Percentiles rank a stretch among this genome's conserved stretches.
phyloP scores from a whole-genome alignment of 345 rosid species.

The Ricinus communis region DNA sequence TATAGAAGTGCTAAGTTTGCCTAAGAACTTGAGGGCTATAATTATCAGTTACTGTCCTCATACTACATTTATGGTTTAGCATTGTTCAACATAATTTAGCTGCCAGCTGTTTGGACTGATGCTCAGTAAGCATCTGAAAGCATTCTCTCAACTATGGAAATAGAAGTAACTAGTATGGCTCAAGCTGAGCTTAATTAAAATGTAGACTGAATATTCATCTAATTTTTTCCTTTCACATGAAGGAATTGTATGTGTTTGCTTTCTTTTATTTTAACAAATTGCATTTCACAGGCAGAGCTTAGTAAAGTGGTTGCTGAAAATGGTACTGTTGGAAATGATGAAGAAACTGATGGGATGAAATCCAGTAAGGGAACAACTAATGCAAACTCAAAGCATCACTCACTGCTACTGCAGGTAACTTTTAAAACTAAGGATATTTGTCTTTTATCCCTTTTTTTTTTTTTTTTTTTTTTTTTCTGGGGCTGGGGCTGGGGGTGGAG shows the following conservation, averaged over 20 bases:
- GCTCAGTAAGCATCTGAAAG: no score
- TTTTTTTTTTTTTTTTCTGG: not conserved
- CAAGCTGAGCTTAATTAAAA: not conserved
- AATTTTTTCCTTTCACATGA: not conserved
- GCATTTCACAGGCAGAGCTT: conserved; percentile 65
- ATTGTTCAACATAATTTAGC: not conserved
- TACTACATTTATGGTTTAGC: not conserved
- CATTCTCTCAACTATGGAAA: conserved; percentile 4
- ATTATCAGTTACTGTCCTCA: not conserved
- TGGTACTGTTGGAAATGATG: conserved; percentile 38
- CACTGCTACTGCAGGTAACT: conserved; percentile 60
- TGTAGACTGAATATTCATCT: not conserved
- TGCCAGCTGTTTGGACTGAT: not conserved
- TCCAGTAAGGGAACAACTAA: conserved; percentile 14
- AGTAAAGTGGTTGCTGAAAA: conserved; percentile 47
- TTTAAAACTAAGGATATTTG: not conserved
- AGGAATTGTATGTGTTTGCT: conserved; percentile 2
- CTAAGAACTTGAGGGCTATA: no score
- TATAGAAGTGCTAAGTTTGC: no score
- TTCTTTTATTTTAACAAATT: conserved; percentile 21
- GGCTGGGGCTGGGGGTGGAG: not conserved
- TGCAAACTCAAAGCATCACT: conserved; percentile 59
- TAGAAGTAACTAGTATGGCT: not conserved
- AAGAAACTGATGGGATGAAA: conserved; percentile 33
- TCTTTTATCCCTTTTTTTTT: not conserved